These are phyloP conservation scores for Verticillium klebahnii DNA, from an alignment of 2,329 filamentous ascomycete species.

Conservation along the genomic window DNA sequence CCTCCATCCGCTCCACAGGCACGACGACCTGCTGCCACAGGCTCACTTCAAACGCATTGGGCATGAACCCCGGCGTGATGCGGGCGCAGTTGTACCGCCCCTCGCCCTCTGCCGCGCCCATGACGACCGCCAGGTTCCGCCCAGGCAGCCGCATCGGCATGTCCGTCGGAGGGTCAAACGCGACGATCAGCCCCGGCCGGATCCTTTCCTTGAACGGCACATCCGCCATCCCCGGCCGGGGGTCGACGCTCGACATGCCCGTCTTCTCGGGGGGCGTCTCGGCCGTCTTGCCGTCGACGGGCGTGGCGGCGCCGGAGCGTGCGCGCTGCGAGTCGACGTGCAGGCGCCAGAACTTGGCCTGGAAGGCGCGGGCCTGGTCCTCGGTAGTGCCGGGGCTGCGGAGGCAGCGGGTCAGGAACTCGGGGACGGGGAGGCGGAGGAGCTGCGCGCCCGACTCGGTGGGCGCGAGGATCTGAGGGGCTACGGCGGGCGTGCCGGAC, in stretches of 20 bases:
- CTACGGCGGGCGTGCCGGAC: constrained; percentile 33
- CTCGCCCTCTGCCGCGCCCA: constrained; percentile 13
- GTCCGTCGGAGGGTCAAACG: constrained; percentile 19
- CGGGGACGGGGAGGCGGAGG: constrained; percentile 30
- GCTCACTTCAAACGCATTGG: constrained; percentile 32
- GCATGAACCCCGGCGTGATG: constrained; percentile 26
- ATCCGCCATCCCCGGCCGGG: constrained; percentile 12
- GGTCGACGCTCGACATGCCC: constrained; percentile 23
- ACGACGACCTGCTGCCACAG: constrained; percentile 33
- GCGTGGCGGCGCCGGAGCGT: constrained; percentile 1
- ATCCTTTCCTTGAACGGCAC: constrained; percentile 34
- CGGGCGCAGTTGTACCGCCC: constrained; percentile 30
- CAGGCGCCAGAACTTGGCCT: constrained; percentile 35
- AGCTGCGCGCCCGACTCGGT: constrained; percentile 35
- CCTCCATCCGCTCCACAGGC: constrained; percentile 28
- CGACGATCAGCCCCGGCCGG: constrained; percentile 35
- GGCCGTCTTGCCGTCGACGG: neutral
- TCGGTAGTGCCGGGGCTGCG: constrained; percentile 26
- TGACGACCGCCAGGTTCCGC: constrained; percentile 25
- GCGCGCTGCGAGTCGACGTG: constrained; percentile 32
- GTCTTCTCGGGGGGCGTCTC: constrained; percentile 4
- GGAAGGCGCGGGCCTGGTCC: constrained; percentile 36
- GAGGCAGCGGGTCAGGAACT: constrained; percentile 35
- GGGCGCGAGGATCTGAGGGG: constrained; percentile 28
- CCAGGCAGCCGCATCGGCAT: constrained; percentile 9